Conservation (phyloP, 1,139 yeast species). For the Geotrichum cucujoidarum region DNA sequence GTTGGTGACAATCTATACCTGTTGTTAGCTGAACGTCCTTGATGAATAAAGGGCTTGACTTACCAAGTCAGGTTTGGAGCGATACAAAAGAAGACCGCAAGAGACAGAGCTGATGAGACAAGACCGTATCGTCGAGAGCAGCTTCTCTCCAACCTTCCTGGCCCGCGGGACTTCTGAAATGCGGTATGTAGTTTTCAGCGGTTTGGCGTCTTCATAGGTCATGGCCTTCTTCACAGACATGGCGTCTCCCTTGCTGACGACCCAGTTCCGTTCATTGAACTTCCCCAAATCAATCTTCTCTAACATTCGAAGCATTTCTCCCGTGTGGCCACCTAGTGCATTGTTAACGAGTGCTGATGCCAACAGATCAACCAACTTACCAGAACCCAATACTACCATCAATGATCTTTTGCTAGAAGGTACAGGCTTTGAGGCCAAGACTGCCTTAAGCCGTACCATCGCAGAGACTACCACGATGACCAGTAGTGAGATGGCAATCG, state of each 20-base stretch:
- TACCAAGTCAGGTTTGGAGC: conserved; percentile 31
- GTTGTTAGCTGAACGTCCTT: conserved; percentile 19
- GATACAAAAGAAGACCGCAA: conserved; percentile 32
- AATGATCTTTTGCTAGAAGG: conserved; percentile 14
- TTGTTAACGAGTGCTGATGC: neutral
- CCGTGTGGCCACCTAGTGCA: conserved; percentile 82
- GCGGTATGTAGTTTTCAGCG: conserved; percentile 12
- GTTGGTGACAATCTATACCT: conserved; percentile 63
- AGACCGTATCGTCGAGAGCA: conserved; percentile 48
- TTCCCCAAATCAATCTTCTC: conserved; percentile 37
- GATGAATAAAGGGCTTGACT: too few relatives aligned
- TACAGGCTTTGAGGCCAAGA: neutral
- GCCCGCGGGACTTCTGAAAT: conserved; percentile 58
- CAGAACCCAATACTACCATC: conserved; percentile 30
- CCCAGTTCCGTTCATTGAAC: conserved; percentile 34
- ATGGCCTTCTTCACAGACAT: conserved; percentile 52
- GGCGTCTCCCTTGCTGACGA: conserved; percentile 48
- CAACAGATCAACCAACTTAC: conserved; percentile 1
- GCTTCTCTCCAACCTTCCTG: conserved; percentile 65
- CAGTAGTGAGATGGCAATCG: too few relatives aligned
- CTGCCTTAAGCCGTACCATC: neutral
- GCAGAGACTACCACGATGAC: neutral
- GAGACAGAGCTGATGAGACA: conserved; percentile 39
- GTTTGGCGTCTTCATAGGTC: conserved; percentile 37
- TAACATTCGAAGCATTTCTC: conserved; percentile 78